Percentiles rank a stretch among this genome's conserved stretches.
Conservation (phyloP, 1,139 yeast genomes). For the Debaryomyces sp. region DNA sequence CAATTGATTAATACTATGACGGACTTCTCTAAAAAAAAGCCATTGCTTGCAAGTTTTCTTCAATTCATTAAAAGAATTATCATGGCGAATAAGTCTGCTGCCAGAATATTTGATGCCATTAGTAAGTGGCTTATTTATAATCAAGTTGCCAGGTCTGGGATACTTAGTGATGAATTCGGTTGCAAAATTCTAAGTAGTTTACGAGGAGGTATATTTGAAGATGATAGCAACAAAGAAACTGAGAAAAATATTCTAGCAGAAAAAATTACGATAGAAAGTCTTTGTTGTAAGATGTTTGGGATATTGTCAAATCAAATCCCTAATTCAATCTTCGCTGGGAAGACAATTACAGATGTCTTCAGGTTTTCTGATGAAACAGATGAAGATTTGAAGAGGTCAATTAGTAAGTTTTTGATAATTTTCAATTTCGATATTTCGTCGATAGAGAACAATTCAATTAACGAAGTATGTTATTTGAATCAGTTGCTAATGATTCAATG, state of each 20-base stretch:
- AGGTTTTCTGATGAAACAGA: slow-evolving; percentile 19
- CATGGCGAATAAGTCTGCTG: slow-evolving; percentile 14
- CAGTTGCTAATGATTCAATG: slow-evolving; percentile 31
- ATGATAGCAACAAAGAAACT: slow-evolving; percentile 11
- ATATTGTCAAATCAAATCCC: slow-evolving; percentile 14
- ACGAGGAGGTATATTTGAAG: slow-evolving; percentile 23
- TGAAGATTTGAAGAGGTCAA: slow-evolving; percentile 18
- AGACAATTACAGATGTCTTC: slow-evolving; percentile 7
- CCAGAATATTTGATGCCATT: slow-evolving; percentile 22
- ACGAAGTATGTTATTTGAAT: slow-evolving; percentile 26
- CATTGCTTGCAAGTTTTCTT: slow-evolving; percentile 25
- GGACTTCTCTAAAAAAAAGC: slow-evolving; percentile 31
- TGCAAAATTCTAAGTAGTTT: slow-evolving; percentile 22
- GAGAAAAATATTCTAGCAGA: background rate
- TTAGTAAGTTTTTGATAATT: slow-evolving; percentile 21
- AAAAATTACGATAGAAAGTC: slow-evolving; percentile 12
- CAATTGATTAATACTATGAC: slow-evolving; percentile 31
- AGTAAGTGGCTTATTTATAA: slow-evolving; percentile 18
- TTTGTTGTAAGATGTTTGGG: slow-evolving; percentile 19
- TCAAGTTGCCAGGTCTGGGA: slow-evolving; percentile 16
- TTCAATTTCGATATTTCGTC: slow-evolving; percentile 20
- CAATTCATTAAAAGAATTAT: slow-evolving; percentile 15
- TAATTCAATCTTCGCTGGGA: slow-evolving; percentile 8
- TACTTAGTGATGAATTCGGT: slow-evolving; percentile 21
- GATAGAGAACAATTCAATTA: slow-evolving; percentile 9